Conservation (phyloP, 345 rosid genomes). For the Syzygium grande region DNA sequence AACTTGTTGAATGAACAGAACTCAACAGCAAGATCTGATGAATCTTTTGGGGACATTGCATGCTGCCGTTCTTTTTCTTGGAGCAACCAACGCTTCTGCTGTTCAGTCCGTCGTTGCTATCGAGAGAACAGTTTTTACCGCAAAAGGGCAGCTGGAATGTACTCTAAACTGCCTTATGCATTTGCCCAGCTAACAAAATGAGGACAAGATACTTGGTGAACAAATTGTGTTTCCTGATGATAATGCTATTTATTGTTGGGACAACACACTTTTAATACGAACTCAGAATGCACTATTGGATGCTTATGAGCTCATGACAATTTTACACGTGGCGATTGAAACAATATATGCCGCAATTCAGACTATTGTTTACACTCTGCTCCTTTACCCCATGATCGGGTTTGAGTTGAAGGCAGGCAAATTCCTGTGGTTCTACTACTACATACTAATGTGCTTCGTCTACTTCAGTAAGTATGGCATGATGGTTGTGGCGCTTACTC, state of each 20-base stretch:
- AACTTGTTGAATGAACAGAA: conserved; percentile 18
- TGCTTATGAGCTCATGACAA: background rate
- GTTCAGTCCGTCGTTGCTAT: conserved; percentile 58
- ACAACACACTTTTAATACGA: background rate
- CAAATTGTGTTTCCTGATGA: background rate
- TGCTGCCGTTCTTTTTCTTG: conserved; percentile 59
- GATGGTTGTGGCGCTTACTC: conserved; percentile 76
- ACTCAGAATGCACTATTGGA: background rate
- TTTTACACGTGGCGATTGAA: conserved; percentile 61
- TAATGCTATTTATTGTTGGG: background rate
- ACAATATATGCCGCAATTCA: conserved; percentile 44
- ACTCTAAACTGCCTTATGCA: conserved; percentile 74
- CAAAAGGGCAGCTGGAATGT: conserved; percentile 85
- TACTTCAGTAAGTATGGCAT: conserved; percentile 71
- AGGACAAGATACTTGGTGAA: background rate
- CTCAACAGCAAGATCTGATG: conserved; percentile 43
- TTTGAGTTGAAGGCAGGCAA: conserved; percentile 48
- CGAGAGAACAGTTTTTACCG: conserved; percentile 79
- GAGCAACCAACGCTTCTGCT: conserved; percentile 48
- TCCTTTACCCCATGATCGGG: conserved; percentile 73
- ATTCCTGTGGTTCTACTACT: conserved; percentile 56
- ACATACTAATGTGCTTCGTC: conserved; percentile 46
- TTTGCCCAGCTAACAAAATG: conserved; percentile 42
- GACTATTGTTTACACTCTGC: conserved; percentile 32
- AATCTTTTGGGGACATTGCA: conserved; percentile 76